Conservation (phyloP, 1,284 basidiomycete species). For the Tylopilus orsonianus region DNA sequence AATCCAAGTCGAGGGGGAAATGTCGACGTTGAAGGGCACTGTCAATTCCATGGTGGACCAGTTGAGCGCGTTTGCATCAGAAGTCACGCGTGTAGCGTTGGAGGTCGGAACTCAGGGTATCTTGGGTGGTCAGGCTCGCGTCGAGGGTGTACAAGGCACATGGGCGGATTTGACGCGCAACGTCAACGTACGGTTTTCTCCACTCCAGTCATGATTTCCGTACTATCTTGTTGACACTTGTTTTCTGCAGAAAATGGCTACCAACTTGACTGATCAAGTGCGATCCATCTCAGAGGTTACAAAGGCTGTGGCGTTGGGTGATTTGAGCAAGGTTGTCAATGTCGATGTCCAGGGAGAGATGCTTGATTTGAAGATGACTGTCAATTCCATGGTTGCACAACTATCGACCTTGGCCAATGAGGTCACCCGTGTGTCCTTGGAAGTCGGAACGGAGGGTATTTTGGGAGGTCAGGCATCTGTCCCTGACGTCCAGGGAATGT, state of each 20-base stretch:
- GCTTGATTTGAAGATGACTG: conserved; percentile 88
- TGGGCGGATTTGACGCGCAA: conserved; percentile 92
- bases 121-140: conserved; percentile 88
- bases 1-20: conserved; percentile 92
- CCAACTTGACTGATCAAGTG: conserved; percentile 94
- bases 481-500: conserved; percentile 86
- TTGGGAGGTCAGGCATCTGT: conserved; percentile 93
- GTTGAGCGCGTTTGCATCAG: conserved; percentile 87
- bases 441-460: conserved; percentile 95
- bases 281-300: conserved; percentile 97
- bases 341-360: conserved; percentile 98
- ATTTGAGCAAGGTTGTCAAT: conserved; percentile 86
- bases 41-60: conserved; percentile 91
- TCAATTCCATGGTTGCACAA: conserved; percentile 90
- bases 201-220: conserved; percentile 15
- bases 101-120: conserved; percentile 93
- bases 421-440: conserved; percentile 84
- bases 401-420: conserved; percentile 82
- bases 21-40: conserved; percentile 79
- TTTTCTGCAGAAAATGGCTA: conserved; percentile 74
- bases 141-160: conserved; percentile 91
- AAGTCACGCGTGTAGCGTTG: conserved; percentile 92
- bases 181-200: conserved; percentile 64
- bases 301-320: conserved; percentile 93
- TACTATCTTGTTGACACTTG: conserved; percentile 15